Percentiles rank a stretch among this genome's conserved stretches.
These are phyloP conservation scores for Talaromyces thailandensis DNA, from an alignment of 495 filamentous ascomycete species.

Conservation along the genomic window DNA sequence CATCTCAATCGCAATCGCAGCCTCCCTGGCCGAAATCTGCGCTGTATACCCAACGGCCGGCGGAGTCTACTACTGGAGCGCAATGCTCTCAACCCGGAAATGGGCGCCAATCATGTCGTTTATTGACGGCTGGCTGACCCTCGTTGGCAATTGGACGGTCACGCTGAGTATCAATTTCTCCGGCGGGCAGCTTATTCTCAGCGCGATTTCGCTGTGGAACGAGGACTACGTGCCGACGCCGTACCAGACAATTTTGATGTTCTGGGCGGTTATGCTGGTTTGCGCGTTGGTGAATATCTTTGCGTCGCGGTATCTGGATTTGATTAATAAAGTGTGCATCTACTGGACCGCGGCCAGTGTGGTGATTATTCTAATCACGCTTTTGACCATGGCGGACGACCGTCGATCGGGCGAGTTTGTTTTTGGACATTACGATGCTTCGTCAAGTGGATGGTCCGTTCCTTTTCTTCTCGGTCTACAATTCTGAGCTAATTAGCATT, in stretches of 20 bases:
- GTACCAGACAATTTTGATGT: slow-evolving; percentile 57
- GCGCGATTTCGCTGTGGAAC: slow-evolving; percentile 51
- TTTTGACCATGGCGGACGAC: slow-evolving; percentile 49
- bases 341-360: slow-evolving; percentile 56
- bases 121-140: slow-evolving; percentile 68
- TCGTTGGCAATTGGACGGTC: slow-evolving; percentile 59
- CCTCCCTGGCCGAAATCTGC: slow-evolving; percentile 68
- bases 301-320: slow-evolving; percentile 44
- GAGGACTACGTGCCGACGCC: slow-evolving; percentile 51
- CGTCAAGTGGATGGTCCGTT: slow-evolving; percentile 42
- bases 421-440: slow-evolving; percentile 53
- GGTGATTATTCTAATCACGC: slow-evolving; percentile 48
- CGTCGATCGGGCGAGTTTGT: slow-evolving; percentile 46
- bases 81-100: slow-evolving; percentile 44
- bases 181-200: slow-evolving; percentile 52
- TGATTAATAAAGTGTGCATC: slow-evolving; percentile 61
- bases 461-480: not conserved
- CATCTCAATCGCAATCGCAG: slow-evolving; percentile 61
- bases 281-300: slow-evolving; percentile 52
- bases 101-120: slow-evolving; percentile 60
- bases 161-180: slow-evolving; percentile 40
- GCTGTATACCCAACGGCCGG: slow-evolving; percentile 62
- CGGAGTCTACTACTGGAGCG: slow-evolving; percentile 71
- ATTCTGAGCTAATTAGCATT: not conserved
- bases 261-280: slow-evolving; percentile 54